Percentiles rank a stretch among this genome's conserved stretches.
phyloP scores from a whole-genome alignment of 2,329 filamentous ascomycete genomes.

The Daldinia sp. region DNA sequence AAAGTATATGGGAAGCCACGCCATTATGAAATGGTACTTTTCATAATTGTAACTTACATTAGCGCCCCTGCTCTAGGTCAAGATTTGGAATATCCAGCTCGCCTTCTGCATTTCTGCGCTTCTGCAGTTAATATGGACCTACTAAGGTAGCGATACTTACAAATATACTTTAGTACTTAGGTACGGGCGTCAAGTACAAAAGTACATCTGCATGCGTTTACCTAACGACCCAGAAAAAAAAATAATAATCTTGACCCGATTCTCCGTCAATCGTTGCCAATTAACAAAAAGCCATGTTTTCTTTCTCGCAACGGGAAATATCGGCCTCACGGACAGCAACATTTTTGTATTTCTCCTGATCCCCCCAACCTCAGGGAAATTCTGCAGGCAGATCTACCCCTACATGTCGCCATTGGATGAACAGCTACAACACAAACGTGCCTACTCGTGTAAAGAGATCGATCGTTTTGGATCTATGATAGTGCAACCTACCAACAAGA shows the following conservation, averaged over 20 bases:
- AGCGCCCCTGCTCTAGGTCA: neutral
- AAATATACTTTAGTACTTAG: neutral
- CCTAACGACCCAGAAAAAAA: neutral
- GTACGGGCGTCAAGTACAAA: neutral
- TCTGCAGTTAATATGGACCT: constrained; percentile 1
- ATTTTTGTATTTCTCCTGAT: constrained; percentile 3
- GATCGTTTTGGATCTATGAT: neutral
- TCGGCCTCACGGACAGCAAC: constrained; percentile 1
- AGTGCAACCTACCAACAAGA: neutral
- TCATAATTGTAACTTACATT: neutral
- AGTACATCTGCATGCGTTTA: neutral
- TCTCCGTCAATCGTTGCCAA: constrained; percentile 1
- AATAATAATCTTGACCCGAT: neutral
- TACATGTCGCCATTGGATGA: neutral
- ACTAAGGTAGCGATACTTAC: neutral
- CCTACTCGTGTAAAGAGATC: too few species aligned
- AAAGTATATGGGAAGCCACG: neutral
- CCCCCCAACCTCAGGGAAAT: neutral
- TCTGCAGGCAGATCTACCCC: neutral
- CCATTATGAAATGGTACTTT: neutral
- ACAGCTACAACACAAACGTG: neutral
- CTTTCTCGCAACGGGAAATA: constrained; percentile 15
- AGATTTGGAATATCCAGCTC: constrained; percentile 30
- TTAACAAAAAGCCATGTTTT: neutral
- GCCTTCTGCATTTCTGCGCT: constrained; percentile 4